These are phyloP conservation scores for Cordyceps farinosa DNA, from an alignment of 2,329 filamentous ascomycete species.

Conservation along the genomic window DNA sequence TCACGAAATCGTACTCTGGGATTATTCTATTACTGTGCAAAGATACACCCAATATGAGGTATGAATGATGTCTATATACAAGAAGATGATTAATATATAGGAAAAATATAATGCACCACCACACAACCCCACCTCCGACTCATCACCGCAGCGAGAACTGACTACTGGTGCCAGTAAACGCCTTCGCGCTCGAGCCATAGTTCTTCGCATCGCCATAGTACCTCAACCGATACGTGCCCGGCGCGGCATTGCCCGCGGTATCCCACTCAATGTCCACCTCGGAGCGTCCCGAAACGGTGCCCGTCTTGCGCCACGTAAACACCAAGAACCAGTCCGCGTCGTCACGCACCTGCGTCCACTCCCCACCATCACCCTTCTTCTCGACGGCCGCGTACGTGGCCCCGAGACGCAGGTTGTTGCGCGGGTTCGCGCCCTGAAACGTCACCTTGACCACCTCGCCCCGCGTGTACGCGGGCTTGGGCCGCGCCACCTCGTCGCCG, in stretches of 20 bases:
- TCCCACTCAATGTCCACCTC: constrained; percentile 80
- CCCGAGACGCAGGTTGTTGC: constrained; percentile 80
- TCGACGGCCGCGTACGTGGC: constrained; percentile 77
- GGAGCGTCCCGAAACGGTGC: constrained; percentile 66
- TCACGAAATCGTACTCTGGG: no score
- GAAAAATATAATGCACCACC: background rate
- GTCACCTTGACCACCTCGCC: constrained; percentile 62
- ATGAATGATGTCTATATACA: no score
- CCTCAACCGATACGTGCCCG: constrained; percentile 70
- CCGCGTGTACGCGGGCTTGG: constrained; percentile 50
- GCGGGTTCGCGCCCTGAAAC: constrained; percentile 84
- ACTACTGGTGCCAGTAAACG: constrained; percentile 66
- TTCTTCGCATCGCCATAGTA: constrained; percentile 84
- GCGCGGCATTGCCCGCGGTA: constrained; percentile 42
- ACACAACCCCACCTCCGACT: no score
- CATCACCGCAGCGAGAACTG: constrained; percentile 54
- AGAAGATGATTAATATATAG: background rate
- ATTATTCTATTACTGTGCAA: no score
- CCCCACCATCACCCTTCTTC: constrained; percentile 40
- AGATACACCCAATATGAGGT: no score
- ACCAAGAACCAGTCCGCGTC: constrained; percentile 83
- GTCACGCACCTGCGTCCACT: constrained; percentile 65
- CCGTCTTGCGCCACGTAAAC: constrained; percentile 74
- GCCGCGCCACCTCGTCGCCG: constrained; percentile 61
- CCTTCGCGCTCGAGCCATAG: constrained; percentile 54